These are phyloP conservation scores for Podila horticola DNA, from an alignment of 192 early-diverging fungal genomes.

Conservation along the genomic window DNA sequence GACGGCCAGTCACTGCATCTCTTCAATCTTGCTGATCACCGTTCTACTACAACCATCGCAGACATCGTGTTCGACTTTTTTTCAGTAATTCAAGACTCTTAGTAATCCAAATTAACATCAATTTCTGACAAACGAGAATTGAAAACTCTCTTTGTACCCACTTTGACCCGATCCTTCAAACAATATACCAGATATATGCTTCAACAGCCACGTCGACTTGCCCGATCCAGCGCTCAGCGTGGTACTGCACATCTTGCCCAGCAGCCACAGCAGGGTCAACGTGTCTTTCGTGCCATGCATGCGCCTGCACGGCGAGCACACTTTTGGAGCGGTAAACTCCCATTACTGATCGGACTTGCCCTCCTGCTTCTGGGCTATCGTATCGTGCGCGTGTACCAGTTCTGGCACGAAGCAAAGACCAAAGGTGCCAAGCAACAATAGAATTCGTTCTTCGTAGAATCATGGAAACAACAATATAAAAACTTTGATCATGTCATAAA, in stretches of 20 bases:
- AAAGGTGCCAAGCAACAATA: neutral
- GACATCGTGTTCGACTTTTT: too few species aligned
- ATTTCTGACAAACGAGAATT: too few species aligned
- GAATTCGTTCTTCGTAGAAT: too few species aligned
- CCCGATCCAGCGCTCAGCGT: constrained; percentile 25
- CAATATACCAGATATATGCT: constrained; percentile 10
- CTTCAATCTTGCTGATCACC: too few species aligned
- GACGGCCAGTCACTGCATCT: too few species aligned
- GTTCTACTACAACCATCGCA: too few species aligned
- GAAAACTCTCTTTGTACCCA: too few species aligned
- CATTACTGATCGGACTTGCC: constrained; percentile 23
- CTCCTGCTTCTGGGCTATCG: constrained; percentile 33
- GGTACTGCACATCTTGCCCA: neutral
- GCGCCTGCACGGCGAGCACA: neutral
- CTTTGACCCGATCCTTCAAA: neutral
- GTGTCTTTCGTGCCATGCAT: constrained; percentile 14
- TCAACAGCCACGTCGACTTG: constrained; percentile 37
- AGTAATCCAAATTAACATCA: too few species aligned
- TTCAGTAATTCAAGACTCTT: too few species aligned
- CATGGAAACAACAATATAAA: too few species aligned
- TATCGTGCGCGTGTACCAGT: constrained; percentile 33
- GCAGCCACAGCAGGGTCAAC: constrained; percentile 14
- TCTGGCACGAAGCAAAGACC: constrained; percentile 4
- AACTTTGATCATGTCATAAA: too few species aligned
- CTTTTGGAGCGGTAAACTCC: constrained; percentile 40